These are phyloP conservation scores for Lomentospora prolificans DNA, from an alignment of 2,329 filamentous ascomycete genomes.

Conservation along the genomic window DNA sequence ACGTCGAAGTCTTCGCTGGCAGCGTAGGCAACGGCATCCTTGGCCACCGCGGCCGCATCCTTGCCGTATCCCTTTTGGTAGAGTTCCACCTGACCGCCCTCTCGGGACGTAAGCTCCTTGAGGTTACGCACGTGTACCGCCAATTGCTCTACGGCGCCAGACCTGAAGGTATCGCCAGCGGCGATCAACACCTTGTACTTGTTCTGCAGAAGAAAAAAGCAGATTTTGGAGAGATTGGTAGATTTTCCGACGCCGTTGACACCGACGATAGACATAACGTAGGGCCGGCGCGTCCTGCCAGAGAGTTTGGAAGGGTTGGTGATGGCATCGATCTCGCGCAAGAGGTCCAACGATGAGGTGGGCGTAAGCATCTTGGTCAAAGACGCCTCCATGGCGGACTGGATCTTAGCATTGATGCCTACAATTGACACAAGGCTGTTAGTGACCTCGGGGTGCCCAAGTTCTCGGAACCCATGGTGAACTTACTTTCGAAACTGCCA, in stretches of 20 bases:
- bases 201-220: constrained; percentile 95
- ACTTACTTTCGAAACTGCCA: constrained; percentile 68
- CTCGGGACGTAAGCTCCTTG: constrained; percentile 75
- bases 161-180: constrained; percentile 93
- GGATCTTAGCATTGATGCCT: constrained; percentile 71
- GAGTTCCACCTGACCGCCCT: constrained; percentile 77
- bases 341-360: constrained; percentile 84
- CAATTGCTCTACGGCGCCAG: constrained; percentile 91
- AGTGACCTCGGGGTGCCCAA: background rate
- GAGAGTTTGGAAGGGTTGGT: constrained; percentile 56
- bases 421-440: background rate
- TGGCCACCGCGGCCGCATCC: constrained; percentile 89
- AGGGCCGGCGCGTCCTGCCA: constrained; percentile 61
- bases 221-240: constrained; percentile 95
- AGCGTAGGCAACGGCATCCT: constrained; percentile 81
- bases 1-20: constrained; percentile 73
- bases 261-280: constrained; percentile 95
- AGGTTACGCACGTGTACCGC: constrained; percentile 92
- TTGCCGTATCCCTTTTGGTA: constrained; percentile 98
- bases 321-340: constrained; percentile 82
- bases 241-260: constrained; percentile 98
- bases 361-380: constrained; percentile 93
- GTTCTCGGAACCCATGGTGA: background rate
- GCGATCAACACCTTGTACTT: constrained; percentile 91
- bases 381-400: constrained; percentile 81